These are phyloP conservation scores for Gastrolobium villosum DNA, from an alignment of 306 rosid genomes.

Conservation along the genomic window DNA sequence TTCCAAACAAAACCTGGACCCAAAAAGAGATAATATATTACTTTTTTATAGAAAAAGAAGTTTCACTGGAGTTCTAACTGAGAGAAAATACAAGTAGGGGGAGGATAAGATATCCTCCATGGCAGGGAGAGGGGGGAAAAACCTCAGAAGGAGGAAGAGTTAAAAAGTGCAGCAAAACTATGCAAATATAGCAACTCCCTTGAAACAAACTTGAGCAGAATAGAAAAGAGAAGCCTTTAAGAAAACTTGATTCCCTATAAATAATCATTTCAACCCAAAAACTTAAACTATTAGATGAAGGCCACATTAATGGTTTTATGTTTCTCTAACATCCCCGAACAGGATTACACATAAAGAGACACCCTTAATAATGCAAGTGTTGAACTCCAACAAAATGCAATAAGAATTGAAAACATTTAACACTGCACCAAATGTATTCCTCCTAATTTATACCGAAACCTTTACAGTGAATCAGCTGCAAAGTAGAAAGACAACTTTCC, in stretches of 20 bases:
- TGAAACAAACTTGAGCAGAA: constrained; percentile 28
- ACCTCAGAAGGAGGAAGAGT: not conserved
- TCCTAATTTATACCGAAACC: not conserved
- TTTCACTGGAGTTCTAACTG: constrained; percentile 27
- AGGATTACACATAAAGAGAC: constrained; percentile 4
- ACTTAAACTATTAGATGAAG: no score
- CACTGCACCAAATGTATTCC: constrained; percentile 22
- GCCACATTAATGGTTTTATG: no score
- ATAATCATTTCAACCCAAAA: no score
- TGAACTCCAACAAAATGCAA: constrained; percentile 13
- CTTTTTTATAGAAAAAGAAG: constrained; percentile 4
- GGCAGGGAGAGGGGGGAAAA: not conserved
- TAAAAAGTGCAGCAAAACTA: constrained; percentile 22
- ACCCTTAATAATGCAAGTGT: constrained; percentile 3
- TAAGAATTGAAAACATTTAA: constrained; percentile 21
- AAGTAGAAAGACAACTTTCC: constrained; percentile 15
- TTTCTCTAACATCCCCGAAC: not conserved
- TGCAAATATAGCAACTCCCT: constrained; percentile 5
- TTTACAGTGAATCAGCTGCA: not conserved
- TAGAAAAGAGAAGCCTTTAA: not conserved
- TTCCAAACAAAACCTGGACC: constrained; percentile 85
- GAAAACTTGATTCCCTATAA: no score
- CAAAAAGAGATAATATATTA: constrained; percentile 45
- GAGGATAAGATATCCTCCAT: constrained; percentile 11
- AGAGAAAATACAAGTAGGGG: constrained; percentile 23